A percentile compares a stretch with the other conserved stretches of the same genome.
Conservation (phyloP, 2,329 filamentous ascomycete genomes). For the Penicillium brasilianum region DNA sequence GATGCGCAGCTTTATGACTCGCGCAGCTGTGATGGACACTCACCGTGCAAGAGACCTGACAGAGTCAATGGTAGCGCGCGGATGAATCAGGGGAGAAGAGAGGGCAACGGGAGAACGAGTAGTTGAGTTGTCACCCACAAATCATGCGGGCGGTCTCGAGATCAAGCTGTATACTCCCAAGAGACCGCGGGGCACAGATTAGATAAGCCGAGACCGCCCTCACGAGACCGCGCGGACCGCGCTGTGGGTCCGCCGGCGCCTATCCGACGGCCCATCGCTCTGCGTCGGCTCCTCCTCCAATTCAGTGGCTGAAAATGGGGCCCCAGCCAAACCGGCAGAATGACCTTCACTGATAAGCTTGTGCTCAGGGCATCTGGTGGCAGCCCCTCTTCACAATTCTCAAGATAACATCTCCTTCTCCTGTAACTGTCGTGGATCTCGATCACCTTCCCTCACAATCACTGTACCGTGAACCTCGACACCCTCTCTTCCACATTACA, state of each 20-base stretch:
- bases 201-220: conserved; percentile 26
- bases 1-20: conserved; percentile 2
- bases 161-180: conserved; percentile 17
- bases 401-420: background rate
- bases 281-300: conserved; percentile 4
- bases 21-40: background rate
- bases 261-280: conserved; percentile 8
- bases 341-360: conserved; percentile 9
- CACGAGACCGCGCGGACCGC: conserved; percentile 12
- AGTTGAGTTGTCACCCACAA: background rate
- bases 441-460: background rate
- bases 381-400: background rate
- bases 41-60: background rate
- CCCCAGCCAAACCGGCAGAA: background rate
- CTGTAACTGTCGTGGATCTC: background rate
- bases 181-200: conserved; percentile 21
- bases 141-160: background rate
- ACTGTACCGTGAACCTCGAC: background rate
- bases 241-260: conserved; percentile 6
- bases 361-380: background rate
- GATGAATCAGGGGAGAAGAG: background rate
- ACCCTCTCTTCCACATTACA: background rate
- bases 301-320: background rate
- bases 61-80: background rate
- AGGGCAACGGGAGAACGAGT: background rate